A percentile compares a stretch with the other conserved stretches of the same genome.
Conservation (phyloP, 2,329 filamentous ascomycete genomes). For the Pseudogymnoascus sp. region DNA sequence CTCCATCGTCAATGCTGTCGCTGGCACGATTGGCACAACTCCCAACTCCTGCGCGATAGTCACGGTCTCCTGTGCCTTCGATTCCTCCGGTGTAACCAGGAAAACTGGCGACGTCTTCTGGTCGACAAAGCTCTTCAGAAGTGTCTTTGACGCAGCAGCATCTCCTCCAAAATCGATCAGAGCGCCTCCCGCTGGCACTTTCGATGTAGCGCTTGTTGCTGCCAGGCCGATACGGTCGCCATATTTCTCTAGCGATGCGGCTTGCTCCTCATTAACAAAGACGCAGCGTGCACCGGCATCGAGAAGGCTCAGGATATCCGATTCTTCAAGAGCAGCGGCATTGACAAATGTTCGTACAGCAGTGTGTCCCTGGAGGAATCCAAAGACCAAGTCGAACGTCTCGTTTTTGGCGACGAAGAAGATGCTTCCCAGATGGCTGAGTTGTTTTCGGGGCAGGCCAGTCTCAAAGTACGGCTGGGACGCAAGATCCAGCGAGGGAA, state of each 20-base stretch:
- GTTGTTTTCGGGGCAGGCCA: conserved; percentile 51
- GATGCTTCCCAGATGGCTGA: conserved; percentile 53
- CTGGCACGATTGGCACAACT: conserved; percentile 69
- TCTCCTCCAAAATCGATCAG: conserved; percentile 31
- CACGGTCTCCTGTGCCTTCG: conserved; percentile 19
- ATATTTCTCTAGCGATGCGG: conserved; percentile 52
- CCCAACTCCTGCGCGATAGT: conserved; percentile 22
- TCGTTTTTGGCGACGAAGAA: conserved; percentile 46
- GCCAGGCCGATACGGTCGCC: conserved; percentile 51
- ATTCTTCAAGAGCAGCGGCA: conserved; percentile 60
- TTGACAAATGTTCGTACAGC: conserved; percentile 67
- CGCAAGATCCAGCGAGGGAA: conserved; percentile 51
- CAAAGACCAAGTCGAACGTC: conserved; percentile 27
- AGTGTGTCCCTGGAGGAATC: conserved; percentile 44
- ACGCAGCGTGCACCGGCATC: conserved; percentile 80
- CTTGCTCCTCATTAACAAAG: conserved; percentile 68
- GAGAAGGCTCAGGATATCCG: conserved; percentile 70
- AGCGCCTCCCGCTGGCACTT: conserved; percentile 29
- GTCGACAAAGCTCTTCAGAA: conserved; percentile 23
- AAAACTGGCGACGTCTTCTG: conserved; percentile 29
- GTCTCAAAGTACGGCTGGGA: conserved; percentile 34
- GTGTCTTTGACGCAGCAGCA: conserved; percentile 34
- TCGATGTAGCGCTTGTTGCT: conserved; percentile 17
- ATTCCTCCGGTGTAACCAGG: conserved; percentile 19
- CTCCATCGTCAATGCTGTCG: conserved; percentile 62